Conservation (phyloP, 352 stramenopile species). For the Phytophthora syringae region DNA sequence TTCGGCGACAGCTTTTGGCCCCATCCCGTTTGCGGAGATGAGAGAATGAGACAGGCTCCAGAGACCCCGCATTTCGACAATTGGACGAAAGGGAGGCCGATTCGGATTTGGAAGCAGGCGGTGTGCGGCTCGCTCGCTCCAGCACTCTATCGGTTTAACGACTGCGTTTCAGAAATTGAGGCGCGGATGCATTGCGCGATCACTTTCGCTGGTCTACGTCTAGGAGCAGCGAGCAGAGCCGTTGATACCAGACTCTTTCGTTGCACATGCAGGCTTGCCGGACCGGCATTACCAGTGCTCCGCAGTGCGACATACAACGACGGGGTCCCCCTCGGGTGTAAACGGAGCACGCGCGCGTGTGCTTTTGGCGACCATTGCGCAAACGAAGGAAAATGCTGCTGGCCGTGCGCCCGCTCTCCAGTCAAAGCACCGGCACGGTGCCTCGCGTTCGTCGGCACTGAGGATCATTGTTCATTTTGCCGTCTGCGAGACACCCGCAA, state of each 20-base stretch:
- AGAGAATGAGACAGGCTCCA: slow-evolving; percentile 15
- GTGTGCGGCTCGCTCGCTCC: not conserved
- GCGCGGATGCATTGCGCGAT: slow-evolving; percentile 13
- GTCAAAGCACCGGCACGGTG: slow-evolving; percentile 19
- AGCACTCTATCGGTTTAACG: slow-evolving; percentile 17
- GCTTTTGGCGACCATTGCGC: slow-evolving; percentile 25
- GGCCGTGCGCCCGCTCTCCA: slow-evolving; percentile 21
- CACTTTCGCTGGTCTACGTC: slow-evolving; percentile 26
- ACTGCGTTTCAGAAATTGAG: slow-evolving; percentile 9
- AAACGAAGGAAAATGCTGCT: slow-evolving; percentile 33
- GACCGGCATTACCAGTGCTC: not conserved
- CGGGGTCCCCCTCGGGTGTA: slow-evolving; percentile 15
- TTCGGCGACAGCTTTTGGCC: not conserved
- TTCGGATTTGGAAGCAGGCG: not conserved
- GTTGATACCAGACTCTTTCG: not conserved
- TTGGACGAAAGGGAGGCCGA: slow-evolving; percentile 13
- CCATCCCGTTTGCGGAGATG: not conserved
- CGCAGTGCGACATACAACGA: slow-evolving; percentile 19
- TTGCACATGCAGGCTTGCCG: slow-evolving; percentile 6
- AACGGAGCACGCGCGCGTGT: slow-evolving; percentile 18
- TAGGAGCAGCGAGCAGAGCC: slow-evolving; percentile 8
- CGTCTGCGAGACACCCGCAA: slow-evolving; percentile 7
- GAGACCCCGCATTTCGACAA: slow-evolving; percentile 9
- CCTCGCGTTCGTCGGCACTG: not conserved
- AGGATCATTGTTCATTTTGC: slow-evolving; percentile 25